Conservation (phyloP, 345 rosid genomes). For the Moricandia moricandioides region DNA sequence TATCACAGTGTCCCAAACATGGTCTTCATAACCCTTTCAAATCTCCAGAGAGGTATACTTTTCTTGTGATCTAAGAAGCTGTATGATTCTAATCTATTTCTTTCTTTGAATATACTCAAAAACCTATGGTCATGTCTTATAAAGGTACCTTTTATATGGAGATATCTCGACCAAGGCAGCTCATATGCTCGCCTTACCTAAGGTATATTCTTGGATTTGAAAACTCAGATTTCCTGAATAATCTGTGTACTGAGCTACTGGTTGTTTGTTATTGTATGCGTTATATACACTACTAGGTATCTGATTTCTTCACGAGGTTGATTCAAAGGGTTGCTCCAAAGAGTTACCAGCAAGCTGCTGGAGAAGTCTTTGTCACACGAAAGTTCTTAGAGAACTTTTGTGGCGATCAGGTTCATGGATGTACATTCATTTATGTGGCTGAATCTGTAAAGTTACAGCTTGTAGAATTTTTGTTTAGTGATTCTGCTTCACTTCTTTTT, state of each 20-base stretch:
- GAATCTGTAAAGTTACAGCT: neutral
- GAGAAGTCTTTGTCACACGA: slow-evolving; percentile 77
- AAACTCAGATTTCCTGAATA: neutral
- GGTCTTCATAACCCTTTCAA: slow-evolving; percentile 97
- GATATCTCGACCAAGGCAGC: slow-evolving; percentile 85
- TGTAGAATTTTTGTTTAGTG: neutral
- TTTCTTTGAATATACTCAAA: neutral
- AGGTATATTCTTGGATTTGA: slow-evolving; percentile 43
- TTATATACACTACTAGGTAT: slow-evolving; percentile 45
- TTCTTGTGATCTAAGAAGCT: neutral
- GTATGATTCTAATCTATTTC: neutral
- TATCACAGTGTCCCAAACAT: slow-evolving; percentile 88
- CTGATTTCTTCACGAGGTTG: slow-evolving; percentile 79
- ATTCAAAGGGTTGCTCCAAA: slow-evolving; percentile 95
- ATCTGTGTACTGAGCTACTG: neutral
- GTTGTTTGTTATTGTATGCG: neutral
- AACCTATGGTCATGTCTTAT: neutral
- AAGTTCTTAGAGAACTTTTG: slow-evolving; percentile 91
- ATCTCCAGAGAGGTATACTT: slow-evolving; percentile 79
- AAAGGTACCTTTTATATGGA: slow-evolving; percentile 89
- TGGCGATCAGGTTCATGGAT: slow-evolving; percentile 78
- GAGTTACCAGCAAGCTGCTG: slow-evolving; percentile 92
- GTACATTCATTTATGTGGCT: neutral
- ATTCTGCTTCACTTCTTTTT: neutral
- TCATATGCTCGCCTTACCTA: slow-evolving; percentile 79